Evolutionary conservation across 2,329 filamentous ascomycete genomes (phyloP), one percentile per base, ranked within the genome.

Genomic region (Verticillium albo-atrum): DNA sequence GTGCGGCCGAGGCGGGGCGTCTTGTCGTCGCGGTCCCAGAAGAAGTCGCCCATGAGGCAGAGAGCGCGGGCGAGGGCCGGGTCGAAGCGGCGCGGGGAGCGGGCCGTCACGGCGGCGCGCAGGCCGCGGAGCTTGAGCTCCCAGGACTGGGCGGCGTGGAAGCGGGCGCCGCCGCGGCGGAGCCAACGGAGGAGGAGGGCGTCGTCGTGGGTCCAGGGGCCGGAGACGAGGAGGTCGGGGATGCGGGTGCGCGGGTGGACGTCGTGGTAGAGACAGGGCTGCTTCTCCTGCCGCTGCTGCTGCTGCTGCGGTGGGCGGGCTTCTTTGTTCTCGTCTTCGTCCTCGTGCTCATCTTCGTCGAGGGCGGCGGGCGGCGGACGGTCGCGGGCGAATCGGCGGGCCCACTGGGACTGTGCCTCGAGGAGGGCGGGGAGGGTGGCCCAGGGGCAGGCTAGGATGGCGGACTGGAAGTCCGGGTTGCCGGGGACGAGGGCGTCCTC

Each of bases 401-500:
- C 74, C 78, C 80, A 84, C 3, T 72, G 68, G 56, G 82, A 74
- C 66, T 80, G 77, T 12, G 80, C 80, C 52, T 77, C 72, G 3
- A 82, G 72, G 10, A 84, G 74, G 28, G 81, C 68, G 34, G 75
- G 67, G n/a, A 79, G 68, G n/a, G 70, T 73, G 6, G 74, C 68
- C 79, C 80, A 83, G 0, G 73, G 72, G 34, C 74, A 74, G 23
- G 70, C 70, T 28, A 84, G 67, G 15, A 84, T 62, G 4, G 70
- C 71, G 25, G 75, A 76, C 80, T 83, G 80, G 17, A 80, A 75
- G 10, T 65, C 61, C 3, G 75, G 72, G 58, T 79, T 74, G 1
- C 78, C 78, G 9, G 67, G 70, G 47, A 71, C 64, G 50, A 57
- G 42, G 14, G 25, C 27, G 5, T 25, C 42, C 42, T 47, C 42